Percentiles rank a stretch among this genome's conserved stretches.
Evolutionary conservation across 78 protist species (phyloP).

Genomic region (Pelomyxa schiedti): DNA sequence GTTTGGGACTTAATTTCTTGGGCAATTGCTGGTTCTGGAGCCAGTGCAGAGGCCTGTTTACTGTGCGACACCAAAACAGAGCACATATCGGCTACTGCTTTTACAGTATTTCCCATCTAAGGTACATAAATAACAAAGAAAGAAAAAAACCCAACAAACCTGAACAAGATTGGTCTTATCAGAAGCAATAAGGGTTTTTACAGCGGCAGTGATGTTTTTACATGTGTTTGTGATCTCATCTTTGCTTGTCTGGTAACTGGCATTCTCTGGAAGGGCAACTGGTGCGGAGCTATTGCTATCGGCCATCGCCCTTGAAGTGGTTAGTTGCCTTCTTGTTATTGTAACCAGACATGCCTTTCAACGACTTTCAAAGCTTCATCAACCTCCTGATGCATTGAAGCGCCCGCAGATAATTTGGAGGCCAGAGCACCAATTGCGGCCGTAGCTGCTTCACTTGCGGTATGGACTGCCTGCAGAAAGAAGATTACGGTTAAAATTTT

Average conservation of each 20-base stretch:
- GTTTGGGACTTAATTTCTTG: neutral
- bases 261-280: neutral
- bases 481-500: too few relatives aligned
- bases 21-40: neutral
- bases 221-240: slow-evolving; percentile 19
- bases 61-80: neutral
- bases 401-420: slow-evolving; percentile 36
- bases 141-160: too few relatives aligned
- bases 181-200: slow-evolving; percentile 31
- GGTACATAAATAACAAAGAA: too few relatives aligned
- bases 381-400: slow-evolving; percentile 32
- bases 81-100: slow-evolving; percentile 21
- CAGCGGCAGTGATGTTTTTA: slow-evolving; percentile 17
- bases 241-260: slow-evolving; percentile 39
- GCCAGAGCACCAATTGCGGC: slow-evolving; percentile 30
- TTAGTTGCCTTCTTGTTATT: neutral
- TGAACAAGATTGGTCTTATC: slow-evolving; percentile 37
- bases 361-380: slow-evolving; percentile 43
- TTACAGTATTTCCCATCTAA: slow-evolving; percentile 28
- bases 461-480: neutral
- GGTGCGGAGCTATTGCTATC: neutral
- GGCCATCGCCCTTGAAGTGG: neutral
- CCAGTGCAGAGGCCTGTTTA: neutral
- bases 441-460: slow-evolving; percentile 13
- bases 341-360: slow-evolving; percentile 14